Evolutionary conservation across 2,329 filamentous ascomycete genomes (phyloP).

Genomic region (Aotearoamyces nothofagi): DNA sequence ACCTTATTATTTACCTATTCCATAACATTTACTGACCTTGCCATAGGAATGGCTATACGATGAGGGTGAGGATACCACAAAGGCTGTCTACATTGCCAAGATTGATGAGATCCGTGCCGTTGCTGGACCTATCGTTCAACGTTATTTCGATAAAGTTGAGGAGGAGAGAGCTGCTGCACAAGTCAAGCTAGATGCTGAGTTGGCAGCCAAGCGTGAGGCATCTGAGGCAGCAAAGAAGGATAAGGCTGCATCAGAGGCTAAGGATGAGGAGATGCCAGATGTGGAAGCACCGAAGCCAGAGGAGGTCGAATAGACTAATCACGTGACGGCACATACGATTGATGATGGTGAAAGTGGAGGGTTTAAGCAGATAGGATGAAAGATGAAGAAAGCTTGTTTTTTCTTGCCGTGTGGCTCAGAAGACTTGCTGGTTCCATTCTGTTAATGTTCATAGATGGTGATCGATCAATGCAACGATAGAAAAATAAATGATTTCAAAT

Average conservation of each 20-base stretch:
- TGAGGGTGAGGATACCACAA: slow-evolving; percentile 86
- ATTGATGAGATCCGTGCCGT: slow-evolving; percentile 88
- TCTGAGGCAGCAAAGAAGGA: slow-evolving; percentile 28
- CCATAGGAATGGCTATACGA: slow-evolving; percentile 98
- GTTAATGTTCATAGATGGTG: too few relatives aligned
- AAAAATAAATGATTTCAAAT: too few relatives aligned
- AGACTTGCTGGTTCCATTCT: too few relatives aligned
- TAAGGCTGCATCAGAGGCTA: slow-evolving; percentile 20
- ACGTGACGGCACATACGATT: too few relatives aligned
- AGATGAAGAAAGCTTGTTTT: too few relatives aligned
- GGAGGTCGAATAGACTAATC: slow-evolving; percentile 18
- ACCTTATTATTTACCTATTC: slow-evolving; percentile 5
- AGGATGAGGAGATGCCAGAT: slow-evolving; percentile 50
- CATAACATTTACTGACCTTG: background rate
- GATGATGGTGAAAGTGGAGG: too few relatives aligned
- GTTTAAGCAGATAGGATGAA: too few relatives aligned
- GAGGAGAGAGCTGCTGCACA: slow-evolving; percentile 66
- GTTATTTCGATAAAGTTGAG: slow-evolving; percentile 90
- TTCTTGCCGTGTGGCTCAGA: too few relatives aligned
- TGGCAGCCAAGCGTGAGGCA: slow-evolving; percentile 43
- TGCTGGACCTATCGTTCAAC: slow-evolving; percentile 81
- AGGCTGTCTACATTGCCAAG: slow-evolving; percentile 88
- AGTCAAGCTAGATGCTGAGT: slow-evolving; percentile 64
- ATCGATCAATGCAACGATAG: too few relatives aligned
- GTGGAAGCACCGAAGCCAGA: slow-evolving; percentile 38